A percentile compares a stretch with the other conserved stretches of the same genome.
These are phyloP conservation scores for Liriodendron chinense DNA, from an alignment of 164 flowering plant genomes.

Conservation along the genomic window DNA sequence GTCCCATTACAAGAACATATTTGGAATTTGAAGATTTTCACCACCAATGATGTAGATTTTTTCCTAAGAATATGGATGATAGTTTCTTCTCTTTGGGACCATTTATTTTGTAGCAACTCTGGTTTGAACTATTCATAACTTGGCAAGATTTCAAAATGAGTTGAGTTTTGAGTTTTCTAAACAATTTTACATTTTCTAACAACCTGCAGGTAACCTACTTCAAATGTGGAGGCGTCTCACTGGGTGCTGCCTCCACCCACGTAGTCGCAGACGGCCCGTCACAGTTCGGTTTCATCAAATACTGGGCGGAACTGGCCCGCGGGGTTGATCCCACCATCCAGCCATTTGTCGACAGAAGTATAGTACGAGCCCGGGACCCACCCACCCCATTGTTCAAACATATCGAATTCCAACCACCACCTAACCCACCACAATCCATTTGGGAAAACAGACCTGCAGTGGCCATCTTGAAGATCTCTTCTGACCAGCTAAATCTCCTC, in stretches of 20 bases:
- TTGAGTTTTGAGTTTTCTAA: not conserved
- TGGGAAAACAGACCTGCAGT: too few relatives aligned
- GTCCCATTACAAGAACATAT: too few relatives aligned
- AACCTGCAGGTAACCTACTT: constrained; percentile 40
- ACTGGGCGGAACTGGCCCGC: constrained; percentile 52
- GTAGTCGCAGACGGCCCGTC: constrained; percentile 40
- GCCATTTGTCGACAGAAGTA: constrained; percentile 37
- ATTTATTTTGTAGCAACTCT: not conserved
- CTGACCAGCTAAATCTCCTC: constrained; percentile 16
- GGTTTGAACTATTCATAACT: not conserved
- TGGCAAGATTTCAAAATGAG: not conserved
- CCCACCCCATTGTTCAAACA: constrained; percentile 17
- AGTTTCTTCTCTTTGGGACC: not conserved
- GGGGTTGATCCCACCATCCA: constrained; percentile 12
- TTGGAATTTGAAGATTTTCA: too few relatives aligned
- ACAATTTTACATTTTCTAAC: too few relatives aligned
- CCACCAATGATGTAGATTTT: too few relatives aligned
- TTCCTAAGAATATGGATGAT: not conserved
- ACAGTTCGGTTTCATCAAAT: constrained; percentile 35
- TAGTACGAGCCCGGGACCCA: constrained; percentile 22
- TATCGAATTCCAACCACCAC: constrained; percentile 28
- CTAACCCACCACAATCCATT: constrained; percentile 10
- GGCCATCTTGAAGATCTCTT: constrained; percentile 13
- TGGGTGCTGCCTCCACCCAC: constrained; percentile 35
- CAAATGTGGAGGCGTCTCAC: constrained; percentile 42